A percentile compares a stretch with the other conserved stretches of the same genome.
Conservation (phyloP, 2,329 filamentous ascomycete genomes). For the Aschersonia sp. region DNA sequence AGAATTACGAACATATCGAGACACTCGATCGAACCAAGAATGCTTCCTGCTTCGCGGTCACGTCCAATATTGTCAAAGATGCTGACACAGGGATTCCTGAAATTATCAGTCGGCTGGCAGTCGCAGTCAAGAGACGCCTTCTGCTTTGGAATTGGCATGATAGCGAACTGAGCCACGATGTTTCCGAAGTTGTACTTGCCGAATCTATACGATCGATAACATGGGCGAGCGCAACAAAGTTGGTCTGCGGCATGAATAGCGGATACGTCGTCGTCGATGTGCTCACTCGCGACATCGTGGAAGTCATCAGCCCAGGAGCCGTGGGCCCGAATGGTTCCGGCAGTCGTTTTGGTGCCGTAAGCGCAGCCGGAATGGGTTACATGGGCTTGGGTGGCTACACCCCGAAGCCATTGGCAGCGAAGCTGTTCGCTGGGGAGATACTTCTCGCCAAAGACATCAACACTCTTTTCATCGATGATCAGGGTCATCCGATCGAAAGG, state of each 20-base stretch:
- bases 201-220: conserved; percentile 80
- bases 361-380: conserved; percentile 83
- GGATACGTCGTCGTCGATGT: conserved; percentile 86
- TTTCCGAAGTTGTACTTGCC: conserved; percentile 61
- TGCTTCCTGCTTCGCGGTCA: conserved; percentile 80
- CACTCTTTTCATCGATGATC: conserved; percentile 75
- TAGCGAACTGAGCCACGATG: conserved; percentile 66
- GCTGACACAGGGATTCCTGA: conserved; percentile 73
- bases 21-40: conserved; percentile 72
- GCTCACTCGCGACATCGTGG: conserved; percentile 54
- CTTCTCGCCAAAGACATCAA: conserved; percentile 97
- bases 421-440: conserved; percentile 69
- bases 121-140: conserved; percentile 82
- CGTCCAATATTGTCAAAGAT: conserved; percentile 91
- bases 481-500: conserved; percentile 69
- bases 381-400: conserved; percentile 89
- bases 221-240: conserved; percentile 75
- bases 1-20: conserved; percentile 71
- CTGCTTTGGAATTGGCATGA: conserved; percentile 93
- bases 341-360: conserved; percentile 68
- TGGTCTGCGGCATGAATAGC: conserved; percentile 82
- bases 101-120: conserved; percentile 81
- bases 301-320: conserved; percentile 65
- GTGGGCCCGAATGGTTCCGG: conserved; percentile 50
- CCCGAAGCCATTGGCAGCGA: conserved; percentile 76